Percentiles rank a stretch among this genome's conserved stretches.
phyloP scores from a whole-genome alignment of 2,329 filamentous ascomycete species.

The Leptographium wingfieldii region DNA sequence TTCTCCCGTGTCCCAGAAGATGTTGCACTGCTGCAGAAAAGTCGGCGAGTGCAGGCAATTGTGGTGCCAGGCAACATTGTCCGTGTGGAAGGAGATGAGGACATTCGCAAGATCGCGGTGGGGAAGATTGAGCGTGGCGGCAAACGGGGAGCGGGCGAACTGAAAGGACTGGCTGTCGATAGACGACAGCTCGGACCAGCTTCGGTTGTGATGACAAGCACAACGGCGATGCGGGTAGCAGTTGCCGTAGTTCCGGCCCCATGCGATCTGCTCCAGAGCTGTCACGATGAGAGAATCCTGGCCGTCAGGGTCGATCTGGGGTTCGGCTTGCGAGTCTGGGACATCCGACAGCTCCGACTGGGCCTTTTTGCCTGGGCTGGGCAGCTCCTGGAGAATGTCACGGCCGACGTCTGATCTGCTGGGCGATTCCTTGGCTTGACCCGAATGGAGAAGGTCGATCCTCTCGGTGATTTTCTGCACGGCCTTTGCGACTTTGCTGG shows the following conservation, averaged over 20 bases:
- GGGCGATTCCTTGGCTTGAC: not conserved
- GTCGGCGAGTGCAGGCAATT: conserved; percentile 35
- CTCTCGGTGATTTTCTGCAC: conserved; percentile 8
- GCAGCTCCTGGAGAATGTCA: not conserved
- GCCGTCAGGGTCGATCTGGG: not conserved
- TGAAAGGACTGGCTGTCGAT: conserved; percentile 1
- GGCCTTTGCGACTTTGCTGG: not conserved
- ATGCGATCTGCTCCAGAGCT: conserved; percentile 23
- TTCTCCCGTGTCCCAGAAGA: conserved; percentile 26
- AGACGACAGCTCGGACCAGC: conserved; percentile 1
- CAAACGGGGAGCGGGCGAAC: not conserved
- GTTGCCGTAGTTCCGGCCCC: conserved; percentile 22
- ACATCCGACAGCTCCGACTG: not conserved
- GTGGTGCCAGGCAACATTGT: conserved; percentile 17
- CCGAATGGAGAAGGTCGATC: conserved; percentile 9
- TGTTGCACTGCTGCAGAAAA: conserved; percentile 37
- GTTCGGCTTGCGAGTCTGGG: not conserved
- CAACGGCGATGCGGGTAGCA: conserved; percentile 16
- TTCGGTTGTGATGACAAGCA: conserved; percentile 11
- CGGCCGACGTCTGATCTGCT: not conserved
- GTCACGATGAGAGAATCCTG: conserved; percentile 17
- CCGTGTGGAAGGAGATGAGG: conserved; percentile 16
- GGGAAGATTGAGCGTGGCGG: conserved; percentile 5
- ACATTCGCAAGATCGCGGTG: conserved; percentile 7
- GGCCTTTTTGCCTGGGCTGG: not conserved